Base-by-base conservation (phyloP, 345 rosid genomes). In the Eucalyptus grandis region DNA sequence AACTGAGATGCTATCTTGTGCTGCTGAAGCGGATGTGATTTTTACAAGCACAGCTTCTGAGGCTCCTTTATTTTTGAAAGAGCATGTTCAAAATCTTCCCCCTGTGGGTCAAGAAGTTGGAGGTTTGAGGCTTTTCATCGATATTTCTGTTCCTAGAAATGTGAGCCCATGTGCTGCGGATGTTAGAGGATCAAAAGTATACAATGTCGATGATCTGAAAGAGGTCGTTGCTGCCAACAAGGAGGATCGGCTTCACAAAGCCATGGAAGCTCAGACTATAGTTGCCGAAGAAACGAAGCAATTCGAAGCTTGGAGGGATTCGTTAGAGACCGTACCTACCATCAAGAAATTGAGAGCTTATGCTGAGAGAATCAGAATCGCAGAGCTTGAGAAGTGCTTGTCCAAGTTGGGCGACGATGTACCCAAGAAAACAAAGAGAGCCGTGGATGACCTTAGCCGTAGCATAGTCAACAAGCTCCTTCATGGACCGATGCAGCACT, bases 151-250 rank as follows among this genome's bases (percentile, higher is more conserved):
- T 47, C 99, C 99, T 15, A 92, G 99, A 54, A 98, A 98, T 86
- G 99, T 98, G 49, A 96, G 96, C 9, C 95, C 99, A 10, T 97
- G 99, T 54, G 94, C 96, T 53, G 88, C 90, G 2, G 96, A 96
- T 65, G 93, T 94, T 46, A 95, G 93, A 88, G 89, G 92, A 86
- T 92, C 94, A 6, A 90, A 92, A 31, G 97, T 98, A 88, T 98
- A 96, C 94, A 98, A 98, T 80, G 98, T 97, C 14, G 99, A 97
- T 86, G 97, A 97, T 93, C 98, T 98, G 54, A 97, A 97, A 93
- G 99, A 98, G 93, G 99, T 98, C n/a, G 99, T 98, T 89, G 97
- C 98, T 67, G 98, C 99, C 56, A 98, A 98, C 83, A 98, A 97
- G 92, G 99, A 98, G 93, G 99, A 98, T 88, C 94, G 99, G 34